phyloP scores from a whole-genome alignment of 2,329 filamentous ascomycete genomes.

The Aspergillus neoniger region DNA sequence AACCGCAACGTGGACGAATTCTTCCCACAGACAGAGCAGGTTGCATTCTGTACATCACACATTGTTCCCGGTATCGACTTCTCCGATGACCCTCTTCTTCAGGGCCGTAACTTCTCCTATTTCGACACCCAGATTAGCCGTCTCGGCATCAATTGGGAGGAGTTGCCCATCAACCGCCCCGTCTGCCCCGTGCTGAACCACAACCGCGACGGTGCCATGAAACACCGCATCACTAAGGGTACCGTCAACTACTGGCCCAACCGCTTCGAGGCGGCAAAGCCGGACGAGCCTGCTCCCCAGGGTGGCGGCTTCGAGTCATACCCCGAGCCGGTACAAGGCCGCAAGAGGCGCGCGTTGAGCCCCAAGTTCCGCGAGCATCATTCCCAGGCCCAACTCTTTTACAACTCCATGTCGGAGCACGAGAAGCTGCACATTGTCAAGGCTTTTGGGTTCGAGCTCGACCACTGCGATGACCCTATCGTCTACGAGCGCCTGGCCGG shows the following conservation, averaged over 20 bases:
- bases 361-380: slow-evolving; percentile 47
- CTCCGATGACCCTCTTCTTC: slow-evolving; percentile 71
- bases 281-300: slow-evolving; percentile 53
- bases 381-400: slow-evolving; percentile 40
- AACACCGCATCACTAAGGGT: slow-evolving; percentile 72
- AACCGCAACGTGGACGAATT: slow-evolving; percentile 79
- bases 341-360: slow-evolving; percentile 61
- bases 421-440: slow-evolving; percentile 39
- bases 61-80: slow-evolving; percentile 76
- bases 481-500: slow-evolving; percentile 70
- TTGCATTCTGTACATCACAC: slow-evolving; percentile 78
- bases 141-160: slow-evolving; percentile 73
- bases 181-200: slow-evolving; percentile 74
- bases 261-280: slow-evolving; percentile 63
- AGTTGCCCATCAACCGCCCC: slow-evolving; percentile 74
- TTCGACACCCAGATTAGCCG: slow-evolving; percentile 61
- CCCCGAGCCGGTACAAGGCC: slow-evolving; percentile 64
- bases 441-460: slow-evolving; percentile 41
- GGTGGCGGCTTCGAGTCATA: slow-evolving; percentile 72
- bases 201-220: slow-evolving; percentile 71
- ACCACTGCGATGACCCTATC: slow-evolving; percentile 68
- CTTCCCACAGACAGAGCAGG: slow-evolving; percentile 80
- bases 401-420: slow-evolving; percentile 35
- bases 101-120: slow-evolving; percentile 70
- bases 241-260: slow-evolving; percentile 80